Evolutionary conservation across 768 basidiomycete genomes (phyloP).

Genomic region (Strobilomyces echinocephalus): DNA sequence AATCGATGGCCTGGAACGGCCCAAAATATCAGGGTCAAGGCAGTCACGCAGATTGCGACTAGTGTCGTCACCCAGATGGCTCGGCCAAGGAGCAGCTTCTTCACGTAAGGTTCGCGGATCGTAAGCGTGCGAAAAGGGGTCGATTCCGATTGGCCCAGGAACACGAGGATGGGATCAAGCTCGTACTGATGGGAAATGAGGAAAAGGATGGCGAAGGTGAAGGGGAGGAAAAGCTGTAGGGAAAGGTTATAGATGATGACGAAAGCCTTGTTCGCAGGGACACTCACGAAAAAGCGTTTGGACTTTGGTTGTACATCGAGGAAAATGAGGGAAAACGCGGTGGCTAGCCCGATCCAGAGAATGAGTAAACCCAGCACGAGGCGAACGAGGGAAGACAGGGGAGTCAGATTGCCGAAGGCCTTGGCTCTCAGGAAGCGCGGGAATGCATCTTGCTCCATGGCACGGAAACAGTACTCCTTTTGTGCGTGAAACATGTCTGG

Average conservation of each 20-base stretch:
- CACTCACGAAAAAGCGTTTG: conserved; percentile 89
- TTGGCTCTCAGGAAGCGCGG: conserved; percentile 93
- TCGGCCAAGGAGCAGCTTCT: conserved; percentile 81
- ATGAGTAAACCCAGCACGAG: conserved; percentile 79
- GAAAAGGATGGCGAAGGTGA: conserved; percentile 82
- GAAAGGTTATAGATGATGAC: conserved; percentile 3
- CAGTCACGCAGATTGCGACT: conserved; percentile 70
- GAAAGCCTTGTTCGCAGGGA: neutral
- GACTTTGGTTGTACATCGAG: conserved; percentile 90
- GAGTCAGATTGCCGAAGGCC: conserved; percentile 97
- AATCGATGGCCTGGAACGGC: conserved; percentile 92
- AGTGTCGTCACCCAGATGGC: conserved; percentile 88
- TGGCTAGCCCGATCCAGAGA: conserved; percentile 93
- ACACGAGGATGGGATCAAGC: conserved; percentile 92
- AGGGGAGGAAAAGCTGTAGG: conserved; percentile 86
- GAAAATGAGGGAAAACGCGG: conserved; percentile 88
- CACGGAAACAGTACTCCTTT: conserved; percentile 95
- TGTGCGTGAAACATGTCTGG: conserved; percentile 97
- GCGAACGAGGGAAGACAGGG: conserved; percentile 81
- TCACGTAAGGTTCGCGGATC: conserved; percentile 92
- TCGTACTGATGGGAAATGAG: conserved; percentile 96
- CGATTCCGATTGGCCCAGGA: conserved; percentile 91
- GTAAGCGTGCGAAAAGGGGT: conserved; percentile 92
- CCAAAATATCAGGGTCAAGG: conserved; percentile 89
- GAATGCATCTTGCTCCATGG: conserved; percentile 94